Percentiles rank a stretch among this genome's conserved stretches.
Evolutionary conservation across 768 basidiomycete genomes (phyloP).

Genomic region (Leccinum imitatum): DNA sequence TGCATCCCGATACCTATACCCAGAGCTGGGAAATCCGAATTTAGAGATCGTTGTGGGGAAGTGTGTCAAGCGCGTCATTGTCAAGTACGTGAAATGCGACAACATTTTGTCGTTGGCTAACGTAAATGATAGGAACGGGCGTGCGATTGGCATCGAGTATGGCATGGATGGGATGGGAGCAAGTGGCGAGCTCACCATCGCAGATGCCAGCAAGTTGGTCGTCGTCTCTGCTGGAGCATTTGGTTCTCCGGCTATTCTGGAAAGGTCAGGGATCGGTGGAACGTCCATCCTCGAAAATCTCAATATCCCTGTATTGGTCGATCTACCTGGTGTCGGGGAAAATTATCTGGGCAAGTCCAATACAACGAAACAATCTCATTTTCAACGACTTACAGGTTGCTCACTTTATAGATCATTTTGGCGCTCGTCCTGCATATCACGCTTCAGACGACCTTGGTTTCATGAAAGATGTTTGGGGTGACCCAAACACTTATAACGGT

Average conservation of each 20-base stretch:
- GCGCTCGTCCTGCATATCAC: too few species aligned
- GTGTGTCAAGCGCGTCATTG: background rate
- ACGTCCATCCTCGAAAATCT: constrained; percentile 37
- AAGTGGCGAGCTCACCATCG: constrained; percentile 11
- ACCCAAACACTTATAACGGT: too few species aligned
- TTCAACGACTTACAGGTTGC: too few species aligned
- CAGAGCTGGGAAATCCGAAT: constrained; percentile 27
- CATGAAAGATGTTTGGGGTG: too few species aligned
- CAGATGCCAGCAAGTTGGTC: constrained; percentile 37
- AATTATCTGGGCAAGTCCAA: constrained; percentile 38
- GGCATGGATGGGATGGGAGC: constrained; percentile 8
- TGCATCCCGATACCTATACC: constrained; percentile 35
- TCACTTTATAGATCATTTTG: too few species aligned
- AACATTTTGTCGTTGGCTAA: background rate
- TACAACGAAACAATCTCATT: too few species aligned
- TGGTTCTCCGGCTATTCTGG: constrained; percentile 54
- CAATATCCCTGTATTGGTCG: constrained; percentile 39
- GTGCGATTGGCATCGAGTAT: constrained; percentile 39
- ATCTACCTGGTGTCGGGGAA: background rate
- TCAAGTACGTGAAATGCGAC: background rate
- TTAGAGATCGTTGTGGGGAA: constrained; percentile 31
- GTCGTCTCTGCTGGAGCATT: constrained; percentile 53
- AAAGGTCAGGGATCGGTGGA: constrained; percentile 39
- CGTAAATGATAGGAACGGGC: constrained; percentile 26
- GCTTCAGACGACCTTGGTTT: too few species aligned